Conservation (phyloP, 768 basidiomycete species). For the Tricholoma furcatifolium region DNA sequence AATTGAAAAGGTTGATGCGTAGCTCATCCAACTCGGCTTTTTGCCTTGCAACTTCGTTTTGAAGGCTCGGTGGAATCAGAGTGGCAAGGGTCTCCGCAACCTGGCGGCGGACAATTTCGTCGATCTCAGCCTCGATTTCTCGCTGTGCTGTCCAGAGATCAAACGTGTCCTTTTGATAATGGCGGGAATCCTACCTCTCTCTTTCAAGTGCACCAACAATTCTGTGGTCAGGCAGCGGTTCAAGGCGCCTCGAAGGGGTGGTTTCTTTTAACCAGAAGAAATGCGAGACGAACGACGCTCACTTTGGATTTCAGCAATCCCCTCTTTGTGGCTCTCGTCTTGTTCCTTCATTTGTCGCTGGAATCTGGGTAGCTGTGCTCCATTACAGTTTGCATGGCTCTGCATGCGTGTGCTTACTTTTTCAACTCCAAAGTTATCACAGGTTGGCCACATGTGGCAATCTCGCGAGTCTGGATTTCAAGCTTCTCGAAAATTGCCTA, state of each 20-base stretch:
- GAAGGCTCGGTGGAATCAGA: slow-evolving; percentile 47
- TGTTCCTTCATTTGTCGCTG: slow-evolving; percentile 41
- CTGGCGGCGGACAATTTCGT: slow-evolving; percentile 47
- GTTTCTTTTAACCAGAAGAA: background rate
- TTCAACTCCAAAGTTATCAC: slow-evolving; percentile 39
- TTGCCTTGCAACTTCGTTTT: slow-evolving; percentile 44
- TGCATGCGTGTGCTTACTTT: slow-evolving; percentile 30
- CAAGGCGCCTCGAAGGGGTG: slow-evolving; percentile 38
- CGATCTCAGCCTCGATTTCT: slow-evolving; percentile 47
- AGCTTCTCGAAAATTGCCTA: slow-evolving; percentile 46
- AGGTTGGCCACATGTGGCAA: slow-evolving; percentile 36
- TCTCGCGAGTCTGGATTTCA: slow-evolving; percentile 42
- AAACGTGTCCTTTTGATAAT: background rate
- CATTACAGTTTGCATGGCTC: background rate
- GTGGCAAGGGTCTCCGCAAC: slow-evolving; percentile 45
- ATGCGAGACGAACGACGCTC: slow-evolving; percentile 8
- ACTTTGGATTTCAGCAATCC: slow-evolving; percentile 51
- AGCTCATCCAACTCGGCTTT: slow-evolving; percentile 45
- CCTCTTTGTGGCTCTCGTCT: slow-evolving; percentile 41
- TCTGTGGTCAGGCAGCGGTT: slow-evolving; percentile 43
- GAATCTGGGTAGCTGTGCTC: slow-evolving; percentile 32
- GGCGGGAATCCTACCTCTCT: slow-evolving; percentile 36
- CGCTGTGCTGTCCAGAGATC: slow-evolving; percentile 38
- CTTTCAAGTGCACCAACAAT: slow-evolving; percentile 41
- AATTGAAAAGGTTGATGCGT: slow-evolving; percentile 51